phyloP scores from a whole-genome alignment of 768 basidiomycete species.

The Porpolomopsis calyptriformis region DNA sequence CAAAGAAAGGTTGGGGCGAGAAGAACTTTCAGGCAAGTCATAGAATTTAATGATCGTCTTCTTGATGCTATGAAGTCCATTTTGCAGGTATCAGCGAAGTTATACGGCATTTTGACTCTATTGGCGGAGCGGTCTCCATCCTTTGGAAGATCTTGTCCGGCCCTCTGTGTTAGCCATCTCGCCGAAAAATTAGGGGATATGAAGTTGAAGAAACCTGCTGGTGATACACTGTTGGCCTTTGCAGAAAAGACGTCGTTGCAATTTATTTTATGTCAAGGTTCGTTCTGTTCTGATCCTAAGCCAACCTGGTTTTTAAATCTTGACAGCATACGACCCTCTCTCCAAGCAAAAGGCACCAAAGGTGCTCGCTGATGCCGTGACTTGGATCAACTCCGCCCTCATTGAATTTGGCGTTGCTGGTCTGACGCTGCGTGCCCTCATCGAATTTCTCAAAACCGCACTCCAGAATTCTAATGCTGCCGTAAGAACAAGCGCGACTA shows the following conservation, averaged over 20 bases:
- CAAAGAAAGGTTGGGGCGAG: conserved; percentile 94
- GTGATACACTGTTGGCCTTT: conserved; percentile 72
- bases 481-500: conserved; percentile 90
- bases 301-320: conserved; percentile 2
- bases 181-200: conserved; percentile 92
- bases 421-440: conserved; percentile 68
- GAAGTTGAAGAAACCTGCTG: conserved; percentile 94
- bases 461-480: conserved; percentile 90
- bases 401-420: conserved; percentile 88
- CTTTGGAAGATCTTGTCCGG: conserved; percentile 79
- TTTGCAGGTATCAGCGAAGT: conserved; percentile 74
- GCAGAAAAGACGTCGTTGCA: conserved; percentile 91
- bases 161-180: conserved; percentile 70
- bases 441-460: conserved; percentile 81
- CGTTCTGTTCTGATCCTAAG: conserved; percentile 12
- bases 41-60: neutral
- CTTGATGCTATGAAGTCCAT: neutral
- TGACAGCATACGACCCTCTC: conserved; percentile 81
- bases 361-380: conserved; percentile 81
- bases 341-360: conserved; percentile 96
- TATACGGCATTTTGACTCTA: conserved; percentile 65
- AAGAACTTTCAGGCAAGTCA: conserved; percentile 88
- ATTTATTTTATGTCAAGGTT: conserved; percentile 89
- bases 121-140: conserved; percentile 72
- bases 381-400: conserved; percentile 80